These are phyloP conservation scores for Pyrus hybrid DNA, from an alignment of 331 rosid species.

Conservation along the genomic window DNA sequence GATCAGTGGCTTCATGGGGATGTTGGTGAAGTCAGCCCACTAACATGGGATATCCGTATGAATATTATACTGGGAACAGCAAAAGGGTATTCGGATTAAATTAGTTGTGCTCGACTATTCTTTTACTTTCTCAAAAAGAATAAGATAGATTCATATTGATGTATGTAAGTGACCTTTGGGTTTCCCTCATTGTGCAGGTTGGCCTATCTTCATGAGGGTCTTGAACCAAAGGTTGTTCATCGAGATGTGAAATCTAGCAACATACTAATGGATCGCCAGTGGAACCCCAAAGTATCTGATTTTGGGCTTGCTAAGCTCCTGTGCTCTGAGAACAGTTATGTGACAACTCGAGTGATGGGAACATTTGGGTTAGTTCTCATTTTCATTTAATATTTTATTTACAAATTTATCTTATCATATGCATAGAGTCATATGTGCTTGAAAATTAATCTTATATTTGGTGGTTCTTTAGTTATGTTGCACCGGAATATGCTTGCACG, in stretches of 20 bases:
- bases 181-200: constrained; percentile 39
- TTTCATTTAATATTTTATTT: background rate
- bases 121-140: background rate
- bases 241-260: constrained; percentile 95
- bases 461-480: constrained; percentile 70
- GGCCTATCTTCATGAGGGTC: constrained; percentile 99
- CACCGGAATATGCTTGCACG: constrained; percentile 97
- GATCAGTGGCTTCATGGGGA: constrained; percentile 98
- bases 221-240: constrained; percentile 96
- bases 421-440: background rate
- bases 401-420: background rate
- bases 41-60: constrained; percentile 89
- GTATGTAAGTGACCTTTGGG: constrained; percentile 8
- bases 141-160: background rate
- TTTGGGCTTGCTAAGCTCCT: constrained; percentile 96
- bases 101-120: background rate
- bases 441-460: constrained; percentile 8
- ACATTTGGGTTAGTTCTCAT: constrained; percentile 83
- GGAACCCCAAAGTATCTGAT: constrained; percentile 92
- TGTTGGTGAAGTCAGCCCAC: constrained; percentile 75
- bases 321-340: constrained; percentile 75
- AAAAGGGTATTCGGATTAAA: constrained; percentile 56
- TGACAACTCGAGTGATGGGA: constrained; percentile 98
- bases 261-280: constrained; percentile 79
- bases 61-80: constrained; percentile 77